A percentile compares a stretch with the other conserved stretches of the same genome.
Evolutionary conservation across 2,329 filamentous ascomycete genomes (phyloP).

Genomic region (Plectosphaerella cucumerina): DNA sequence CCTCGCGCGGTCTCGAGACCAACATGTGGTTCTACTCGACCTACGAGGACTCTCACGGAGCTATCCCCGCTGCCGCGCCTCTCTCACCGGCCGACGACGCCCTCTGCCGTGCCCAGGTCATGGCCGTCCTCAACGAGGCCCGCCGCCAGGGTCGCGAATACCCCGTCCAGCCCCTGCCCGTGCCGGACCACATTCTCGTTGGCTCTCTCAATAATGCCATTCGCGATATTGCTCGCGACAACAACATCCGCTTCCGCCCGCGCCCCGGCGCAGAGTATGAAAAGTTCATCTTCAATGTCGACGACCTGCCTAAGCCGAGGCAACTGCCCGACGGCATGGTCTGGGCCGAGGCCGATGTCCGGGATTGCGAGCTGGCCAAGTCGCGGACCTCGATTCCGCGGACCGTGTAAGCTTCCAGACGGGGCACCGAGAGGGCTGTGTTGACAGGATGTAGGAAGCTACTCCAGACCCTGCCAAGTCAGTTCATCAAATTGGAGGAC

Average conservation of each 20-base stretch:
- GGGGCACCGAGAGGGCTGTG: neutral
- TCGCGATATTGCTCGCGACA: slow-evolving; percentile 1
- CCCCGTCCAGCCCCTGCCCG: slow-evolving; percentile 8
- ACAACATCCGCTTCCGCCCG: neutral
- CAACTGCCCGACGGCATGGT: slow-evolving; percentile 40
- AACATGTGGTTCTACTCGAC: slow-evolving; percentile 60
- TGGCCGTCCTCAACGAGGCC: slow-evolving; percentile 23
- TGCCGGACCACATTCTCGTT: slow-evolving; percentile 27
- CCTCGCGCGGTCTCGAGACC: slow-evolving; percentile 57
- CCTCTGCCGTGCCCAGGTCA: slow-evolving; percentile 27
- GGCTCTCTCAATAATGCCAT: slow-evolving; percentile 28
- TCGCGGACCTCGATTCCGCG: slow-evolving; percentile 53
- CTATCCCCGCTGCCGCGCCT: slow-evolving; percentile 10
- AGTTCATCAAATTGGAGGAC: slow-evolving; percentile 39
- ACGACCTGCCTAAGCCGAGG: slow-evolving; percentile 33
- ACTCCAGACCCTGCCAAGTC: slow-evolving; percentile 39
- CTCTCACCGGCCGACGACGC: slow-evolving; percentile 14
- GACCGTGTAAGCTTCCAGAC: slow-evolving; percentile 35
- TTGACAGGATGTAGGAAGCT: slow-evolving; percentile 27
- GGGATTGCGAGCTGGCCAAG: slow-evolving; percentile 53
- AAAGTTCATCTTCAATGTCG: slow-evolving; percentile 55
- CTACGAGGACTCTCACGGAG: slow-evolving; percentile 30
- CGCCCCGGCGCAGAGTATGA: slow-evolving; percentile 29
- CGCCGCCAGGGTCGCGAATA: slow-evolving; percentile 20
- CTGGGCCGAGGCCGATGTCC: slow-evolving; percentile 49